phyloP scores from a whole-genome alignment of 129 eudicot genomes.

The Smallanthus sonchifolius region DNA sequence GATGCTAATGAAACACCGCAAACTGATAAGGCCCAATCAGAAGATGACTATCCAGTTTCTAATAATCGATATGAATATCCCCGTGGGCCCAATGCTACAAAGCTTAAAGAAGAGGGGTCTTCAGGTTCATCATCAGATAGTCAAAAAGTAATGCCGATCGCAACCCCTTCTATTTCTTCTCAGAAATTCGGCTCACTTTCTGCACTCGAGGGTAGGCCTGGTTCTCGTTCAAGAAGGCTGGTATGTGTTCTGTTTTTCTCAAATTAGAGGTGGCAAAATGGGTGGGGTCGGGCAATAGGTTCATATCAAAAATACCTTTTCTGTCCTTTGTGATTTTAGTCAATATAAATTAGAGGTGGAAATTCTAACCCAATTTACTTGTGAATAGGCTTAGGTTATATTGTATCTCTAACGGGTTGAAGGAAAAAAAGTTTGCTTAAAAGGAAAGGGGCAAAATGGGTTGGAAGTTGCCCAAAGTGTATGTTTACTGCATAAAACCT shows the following conservation, averaged over 20 bases:
- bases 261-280: not conserved
- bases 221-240: slow-evolving; percentile 68
- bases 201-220: slow-evolving; percentile 79
- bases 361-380: no score
- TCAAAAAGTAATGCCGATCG: slow-evolving; percentile 39
- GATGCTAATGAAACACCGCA: slow-evolving; percentile 41
- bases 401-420: no score
- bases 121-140: slow-evolving; percentile 78
- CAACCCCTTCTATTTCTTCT: slow-evolving; percentile 74
- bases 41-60: slow-evolving; percentile 50
- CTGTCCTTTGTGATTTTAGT: not conserved
- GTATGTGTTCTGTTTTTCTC: slow-evolving; percentile 38
- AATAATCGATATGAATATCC: slow-evolving; percentile 48
- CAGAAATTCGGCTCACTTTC: slow-evolving; percentile 91
- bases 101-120: slow-evolving; percentile 63
- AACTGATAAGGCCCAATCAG: slow-evolving; percentile 45
- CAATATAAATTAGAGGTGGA: no score
- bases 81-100: slow-evolving; percentile 33
- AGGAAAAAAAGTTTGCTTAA: no score
- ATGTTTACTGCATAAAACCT: no score
- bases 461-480: not conserved
- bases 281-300: not conserved
- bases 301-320: not conserved
- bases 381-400: no score
- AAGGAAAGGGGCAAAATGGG: no score